Conservation (phyloP, 208 protist genomes). For the Phytomonas francai region DNA sequence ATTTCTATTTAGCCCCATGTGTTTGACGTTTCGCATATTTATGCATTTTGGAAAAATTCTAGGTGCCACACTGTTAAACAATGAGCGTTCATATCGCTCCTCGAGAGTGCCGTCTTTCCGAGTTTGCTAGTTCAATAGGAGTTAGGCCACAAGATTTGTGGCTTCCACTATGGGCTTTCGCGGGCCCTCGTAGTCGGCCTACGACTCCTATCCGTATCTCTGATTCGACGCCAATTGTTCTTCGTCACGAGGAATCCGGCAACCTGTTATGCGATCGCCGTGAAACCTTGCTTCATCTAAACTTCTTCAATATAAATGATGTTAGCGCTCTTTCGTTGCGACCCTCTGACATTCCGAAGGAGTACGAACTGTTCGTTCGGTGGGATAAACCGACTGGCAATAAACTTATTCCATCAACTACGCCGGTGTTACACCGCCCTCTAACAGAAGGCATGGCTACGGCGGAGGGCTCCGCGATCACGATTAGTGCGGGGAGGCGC, state of each 20-base stretch:
- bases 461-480: constrained; percentile 23
- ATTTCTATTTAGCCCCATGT: constrained; percentile 1
- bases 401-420: constrained; percentile 24
- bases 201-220: constrained; percentile 25
- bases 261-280: constrained; percentile 18
- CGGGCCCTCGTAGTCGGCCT: constrained; percentile 11
- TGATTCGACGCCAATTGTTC: constrained; percentile 24
- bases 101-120: constrained; percentile 16
- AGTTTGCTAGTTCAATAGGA: constrained; percentile 21
- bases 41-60: constrained; percentile 13
- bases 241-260: constrained; percentile 28
- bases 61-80: neutral
- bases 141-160: constrained; percentile 35
- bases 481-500: neutral
- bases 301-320: constrained; percentile 16
- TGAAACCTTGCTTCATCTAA: constrained; percentile 24
- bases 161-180: constrained; percentile 33
- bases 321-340: constrained; percentile 8
- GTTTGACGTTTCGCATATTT: neutral
- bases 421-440: constrained; percentile 35
- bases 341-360: constrained; percentile 19
- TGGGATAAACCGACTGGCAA: constrained; percentile 23
- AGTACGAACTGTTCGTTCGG: constrained; percentile 47
- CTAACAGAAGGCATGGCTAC: constrained; percentile 19
- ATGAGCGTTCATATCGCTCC: constrained; percentile 21